Base-by-base conservation (phyloP, 2,329 filamentous ascomycete species). In the Alternaria hordeiaustralica region DNA sequence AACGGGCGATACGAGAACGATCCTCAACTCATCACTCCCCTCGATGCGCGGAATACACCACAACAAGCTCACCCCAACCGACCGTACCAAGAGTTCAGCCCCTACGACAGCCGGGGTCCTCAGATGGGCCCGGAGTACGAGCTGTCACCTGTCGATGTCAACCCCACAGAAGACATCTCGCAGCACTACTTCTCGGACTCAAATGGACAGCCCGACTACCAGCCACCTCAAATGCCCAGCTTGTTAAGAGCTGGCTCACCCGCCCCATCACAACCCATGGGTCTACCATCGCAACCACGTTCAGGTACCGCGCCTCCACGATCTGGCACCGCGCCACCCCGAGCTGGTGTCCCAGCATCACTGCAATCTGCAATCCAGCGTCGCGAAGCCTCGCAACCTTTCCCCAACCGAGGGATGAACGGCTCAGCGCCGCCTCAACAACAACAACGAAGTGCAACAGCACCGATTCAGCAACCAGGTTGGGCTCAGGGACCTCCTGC, bases 341-440 rank as follows among this genome's bases (percentile, higher is more conserved):
- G 77, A 20, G 68, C 75, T 13, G 77, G 76, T 10, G 57, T 79
- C 6, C 77, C 78, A 12, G 67, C 76, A 8, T 65, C 71, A 3
- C 64, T 79, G n/a, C 77, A 78, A 54, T 76, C 77, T 2, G 75
- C 77, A 12, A 79, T 78, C n/a, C 78, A 78, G 63, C 73, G 77
- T 21, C 75, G 78, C 8, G 78, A 79, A 41, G 75, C 75, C 12
- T 75, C 75, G 8, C 72, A 79, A 15, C 75, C 78, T 11, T 54
- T 77, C 1, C 75, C 73, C 2, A 74, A 74, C 46, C 71, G 75
- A 18, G 71, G 65, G 5, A 75, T 74, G 66, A 71, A 64, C 21
- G 66, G 65, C 12, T 71, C 71, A 2, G 62, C 63, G 1, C 59
- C 59, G 3, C 62, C 62, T 13, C 72, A 70, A 5, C 76, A 77